phyloP scores from a whole-genome alignment of 176 grass and related monocot species.

The Poa pratensis region DNA sequence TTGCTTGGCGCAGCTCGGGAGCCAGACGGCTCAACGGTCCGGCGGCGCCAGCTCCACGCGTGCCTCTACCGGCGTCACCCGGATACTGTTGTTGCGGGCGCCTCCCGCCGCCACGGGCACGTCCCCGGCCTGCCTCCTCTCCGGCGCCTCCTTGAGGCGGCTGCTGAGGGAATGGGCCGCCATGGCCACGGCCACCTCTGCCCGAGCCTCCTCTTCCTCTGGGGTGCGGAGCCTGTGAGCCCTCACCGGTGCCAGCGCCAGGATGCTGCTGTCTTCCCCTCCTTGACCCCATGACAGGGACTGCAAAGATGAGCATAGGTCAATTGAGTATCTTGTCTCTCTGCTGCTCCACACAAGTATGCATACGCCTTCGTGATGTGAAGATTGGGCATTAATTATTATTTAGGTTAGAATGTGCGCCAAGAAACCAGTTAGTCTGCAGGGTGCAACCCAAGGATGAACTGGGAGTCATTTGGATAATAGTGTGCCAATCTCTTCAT shows the following conservation, averaged over 20 bases:
- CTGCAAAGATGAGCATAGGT: constrained; percentile 23
- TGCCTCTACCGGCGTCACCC: background rate
- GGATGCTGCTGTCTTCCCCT: constrained; percentile 40
- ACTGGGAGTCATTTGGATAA: background rate
- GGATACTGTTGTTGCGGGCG: constrained; percentile 37
- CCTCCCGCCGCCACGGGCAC: background rate
- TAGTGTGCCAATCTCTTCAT: background rate
- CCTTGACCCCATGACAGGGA: constrained; percentile 51
- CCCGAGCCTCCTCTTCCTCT: constrained; percentile 41
- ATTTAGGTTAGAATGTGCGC: background rate
- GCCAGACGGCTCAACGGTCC: constrained; percentile 34
- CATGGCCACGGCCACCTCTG: constrained; percentile 19
- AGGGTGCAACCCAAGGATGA: too few species aligned
- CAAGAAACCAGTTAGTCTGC: background rate
- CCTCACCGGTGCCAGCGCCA: constrained; percentile 16
- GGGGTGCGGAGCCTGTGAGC: constrained; percentile 36
- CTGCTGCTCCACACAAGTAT: background rate
- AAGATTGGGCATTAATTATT: too few species aligned
- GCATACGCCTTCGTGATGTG: too few species aligned
- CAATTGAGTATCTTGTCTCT: background rate
- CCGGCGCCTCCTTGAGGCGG: constrained; percentile 28
- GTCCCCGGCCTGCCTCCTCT: constrained; percentile 23
- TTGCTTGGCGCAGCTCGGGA: constrained; percentile 99
- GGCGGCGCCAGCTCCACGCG: constrained; percentile 12
- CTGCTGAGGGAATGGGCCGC: constrained; percentile 1